These are phyloP conservation scores for Stemphylium vesicarium DNA, from an alignment of 2,329 filamentous ascomycete species.

Conservation along the genomic window DNA sequence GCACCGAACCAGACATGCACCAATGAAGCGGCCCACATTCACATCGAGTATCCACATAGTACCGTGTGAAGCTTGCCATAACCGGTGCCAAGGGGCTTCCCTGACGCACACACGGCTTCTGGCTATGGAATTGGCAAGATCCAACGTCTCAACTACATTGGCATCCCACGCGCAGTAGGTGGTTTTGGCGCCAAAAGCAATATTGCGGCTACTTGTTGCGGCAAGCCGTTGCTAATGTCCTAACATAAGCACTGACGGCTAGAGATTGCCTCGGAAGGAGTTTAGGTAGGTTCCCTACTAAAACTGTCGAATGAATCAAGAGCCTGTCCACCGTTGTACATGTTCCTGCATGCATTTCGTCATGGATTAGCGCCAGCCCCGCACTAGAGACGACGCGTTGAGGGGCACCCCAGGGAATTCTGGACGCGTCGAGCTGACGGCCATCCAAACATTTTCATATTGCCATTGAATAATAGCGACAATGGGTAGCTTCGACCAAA, in stretches of 20 bases:
- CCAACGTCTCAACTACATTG: conserved; percentile 21
- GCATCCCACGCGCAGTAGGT: conserved; percentile 22
- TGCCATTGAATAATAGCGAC: conserved; percentile 21
- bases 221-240: conserved; percentile 17
- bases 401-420: conserved; percentile 21
- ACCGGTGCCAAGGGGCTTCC: conserved; percentile 15
- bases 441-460: conserved; percentile 15
- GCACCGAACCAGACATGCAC: conserved; percentile 19
- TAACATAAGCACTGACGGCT: conserved; percentile 32
- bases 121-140: conserved; percentile 23
- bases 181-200: conserved; percentile 4
- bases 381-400: conserved; percentile 37
- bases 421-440: conserved; percentile 29
- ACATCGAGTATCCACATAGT: conserved; percentile 24
- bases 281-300: conserved; percentile 3
- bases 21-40: conserved; percentile 26
- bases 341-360: conserved; percentile 28
- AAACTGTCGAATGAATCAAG: conserved; percentile 4
- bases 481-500: conserved; percentile 47
- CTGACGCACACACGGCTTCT: conserved; percentile 19
- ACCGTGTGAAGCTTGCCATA: conserved; percentile 16
- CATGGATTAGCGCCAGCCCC: conserved; percentile 31
- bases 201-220: background rate
- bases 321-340: conserved; percentile 6
- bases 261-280: conserved; percentile 14